Evolutionary conservation across 1,284 basidiomycete genomes (phyloP).

Genomic region (Cystobasidiaceae sp.): DNA sequence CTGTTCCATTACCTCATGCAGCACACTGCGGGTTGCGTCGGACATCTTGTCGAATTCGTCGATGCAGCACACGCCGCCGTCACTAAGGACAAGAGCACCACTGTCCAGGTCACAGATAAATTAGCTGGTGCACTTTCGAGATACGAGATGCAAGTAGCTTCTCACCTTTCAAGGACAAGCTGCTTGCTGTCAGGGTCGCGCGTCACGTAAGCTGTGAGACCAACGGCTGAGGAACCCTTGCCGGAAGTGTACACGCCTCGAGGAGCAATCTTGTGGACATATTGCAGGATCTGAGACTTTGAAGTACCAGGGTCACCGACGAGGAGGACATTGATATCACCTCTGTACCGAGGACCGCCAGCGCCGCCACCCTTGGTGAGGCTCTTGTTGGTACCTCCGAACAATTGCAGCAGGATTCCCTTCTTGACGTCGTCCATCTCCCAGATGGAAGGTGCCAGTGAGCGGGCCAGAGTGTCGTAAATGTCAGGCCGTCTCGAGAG

Average conservation of each 20-base stretch:
- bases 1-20: constrained; percentile 99
- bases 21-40: constrained; percentile 87
- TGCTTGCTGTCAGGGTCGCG: constrained; percentile 97
- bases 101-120: constrained; percentile 48
- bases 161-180: constrained; percentile 85
- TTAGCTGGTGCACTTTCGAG: neutral
- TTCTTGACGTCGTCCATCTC: constrained; percentile 99
- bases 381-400: constrained; percentile 95
- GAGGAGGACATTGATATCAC: constrained; percentile 94
- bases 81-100: constrained; percentile 91
- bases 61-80: constrained; percentile 98
- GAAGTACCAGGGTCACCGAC: constrained; percentile 98
- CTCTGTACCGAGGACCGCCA: constrained; percentile 90
- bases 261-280: constrained; percentile 97
- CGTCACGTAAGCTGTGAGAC: constrained; percentile 96
- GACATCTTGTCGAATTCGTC: constrained; percentile 99
- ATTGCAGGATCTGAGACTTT: constrained; percentile 93
- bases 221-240: constrained; percentile 95
- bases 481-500: constrained; percentile 73
- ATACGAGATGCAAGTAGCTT: constrained; percentile 15
- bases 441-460: constrained; percentile 91
- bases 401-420: constrained; percentile 89
- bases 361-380: constrained; percentile 87
- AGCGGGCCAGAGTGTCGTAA: constrained; percentile 78
- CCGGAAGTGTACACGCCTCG: constrained; percentile 95